Percentiles rank a stretch among this genome's conserved stretches.
Conservation (phyloP, 345 rosid genomes). For the Rubroshorea leprosula region DNA sequence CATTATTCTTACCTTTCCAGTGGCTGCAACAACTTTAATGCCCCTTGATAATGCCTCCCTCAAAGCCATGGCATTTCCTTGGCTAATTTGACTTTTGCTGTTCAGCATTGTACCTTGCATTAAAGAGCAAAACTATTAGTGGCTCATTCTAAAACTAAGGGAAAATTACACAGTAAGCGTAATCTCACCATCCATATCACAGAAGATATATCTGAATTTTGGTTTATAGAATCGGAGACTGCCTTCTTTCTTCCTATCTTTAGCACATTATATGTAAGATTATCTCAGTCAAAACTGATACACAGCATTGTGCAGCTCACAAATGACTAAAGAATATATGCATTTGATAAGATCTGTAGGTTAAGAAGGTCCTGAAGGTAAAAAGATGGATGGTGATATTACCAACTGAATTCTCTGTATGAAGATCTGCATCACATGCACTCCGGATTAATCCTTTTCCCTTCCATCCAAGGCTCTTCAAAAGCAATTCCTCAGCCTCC, state of each 20-base stretch:
- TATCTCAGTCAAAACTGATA: constrained; percentile 19
- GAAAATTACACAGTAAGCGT: constrained; percentile 9
- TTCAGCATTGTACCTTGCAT: constrained; percentile 72
- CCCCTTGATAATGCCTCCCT: constrained; percentile 85
- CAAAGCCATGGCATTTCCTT: constrained; percentile 63
- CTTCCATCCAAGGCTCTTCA: constrained; percentile 84
- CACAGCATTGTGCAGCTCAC: too few relatives aligned
- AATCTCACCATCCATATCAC: constrained; percentile 94
- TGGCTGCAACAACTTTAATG: constrained; percentile 84
- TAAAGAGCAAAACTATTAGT: constrained; percentile 18
- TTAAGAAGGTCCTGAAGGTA: background rate
- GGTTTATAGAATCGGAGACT: constrained; percentile 81
- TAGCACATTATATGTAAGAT: constrained; percentile 40
- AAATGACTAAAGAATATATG: constrained; percentile 11
- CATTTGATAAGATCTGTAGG: background rate
- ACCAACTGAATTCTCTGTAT: constrained; percentile 55
- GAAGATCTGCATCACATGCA: constrained; percentile 51
- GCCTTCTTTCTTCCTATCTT: constrained; percentile 90
- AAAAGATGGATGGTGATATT: constrained; percentile 16
- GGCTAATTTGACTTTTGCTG: constrained; percentile 66
- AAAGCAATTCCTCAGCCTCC: constrained; percentile 68
- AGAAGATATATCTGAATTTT: constrained; percentile 90
- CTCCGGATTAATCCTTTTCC: constrained; percentile 93
- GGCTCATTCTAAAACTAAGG: constrained; percentile 9
- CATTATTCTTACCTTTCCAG: constrained; percentile 64